Evolutionary conservation across 345 rosid genomes (phyloP), one percentile per base, ranked within the genome.

Genomic region (Populus alba): DNA sequence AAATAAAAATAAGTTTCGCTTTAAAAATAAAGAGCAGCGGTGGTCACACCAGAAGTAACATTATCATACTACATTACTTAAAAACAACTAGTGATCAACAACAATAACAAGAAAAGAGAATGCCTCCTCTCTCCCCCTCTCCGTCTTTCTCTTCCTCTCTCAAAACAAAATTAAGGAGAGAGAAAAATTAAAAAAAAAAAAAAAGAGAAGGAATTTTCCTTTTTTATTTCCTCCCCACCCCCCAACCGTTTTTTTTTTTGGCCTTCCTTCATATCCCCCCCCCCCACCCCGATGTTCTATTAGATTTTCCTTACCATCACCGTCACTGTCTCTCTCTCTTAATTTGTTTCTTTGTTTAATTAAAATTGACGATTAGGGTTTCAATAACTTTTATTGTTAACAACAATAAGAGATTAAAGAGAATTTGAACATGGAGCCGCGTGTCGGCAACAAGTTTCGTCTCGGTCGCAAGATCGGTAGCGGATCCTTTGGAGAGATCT

Each of bases 401-500:
- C n/a, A 53, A 18, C 7, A 9, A 22, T n/a, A n/a, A 57, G 63
- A n/a, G 65, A 10, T 41, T 41, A 41, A 41, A 23, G 25, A 59
- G 65, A 23, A 59, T 59, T 23, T 59, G 65, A 23, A 13, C 0
- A 94, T 93, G 98, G 98, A 95, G 79, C 94, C 94, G 3, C 86
- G 91, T 57, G 92, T 96, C 25, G 98, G 94, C 33, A 92, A 91
- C 81, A 94, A 94, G 91, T 96, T 91, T 84, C 87, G 91, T 65
- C 92, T 94, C 38, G 98, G 99, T 76, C 81, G 93, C 20, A 96
- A 94, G 95, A 96, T 96, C 89, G 99, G 98, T 33, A 86, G 98
- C 83, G 99, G 99, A 82, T 96, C 99, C 43, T 96, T 96, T 71
- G 99, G 99, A 73, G 98, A 96, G 93, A 96, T 96, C 93, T 91